Conservation (phyloP, 2,329 filamentous ascomycete genomes). For the Ceratocystis cubensis region DNA sequence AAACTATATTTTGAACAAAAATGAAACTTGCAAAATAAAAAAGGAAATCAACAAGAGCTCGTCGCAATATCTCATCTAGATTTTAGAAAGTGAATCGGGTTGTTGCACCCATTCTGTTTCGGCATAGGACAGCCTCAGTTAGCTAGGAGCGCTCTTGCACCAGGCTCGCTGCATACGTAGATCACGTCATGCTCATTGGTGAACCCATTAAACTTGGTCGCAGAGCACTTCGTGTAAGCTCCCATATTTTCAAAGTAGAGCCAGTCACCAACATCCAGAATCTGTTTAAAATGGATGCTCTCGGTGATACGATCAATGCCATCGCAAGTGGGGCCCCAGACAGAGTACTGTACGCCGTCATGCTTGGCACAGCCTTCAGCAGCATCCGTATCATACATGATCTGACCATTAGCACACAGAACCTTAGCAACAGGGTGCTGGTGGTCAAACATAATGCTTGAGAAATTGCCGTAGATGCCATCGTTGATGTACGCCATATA, state of each 20-base stretch:
- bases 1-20: slow-evolving; percentile 8
- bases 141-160: slow-evolving; percentile 53
- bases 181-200: slow-evolving; percentile 83
- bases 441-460: slow-evolving; percentile 98
- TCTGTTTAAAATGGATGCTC: slow-evolving; percentile 61
- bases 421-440: slow-evolving; percentile 81
- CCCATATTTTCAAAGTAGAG: slow-evolving; percentile 99
- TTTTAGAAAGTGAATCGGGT: not conserved
- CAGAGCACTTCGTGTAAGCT: slow-evolving; percentile 95
- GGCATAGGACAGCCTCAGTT: slow-evolving; percentile 5
- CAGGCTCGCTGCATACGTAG: slow-evolving; percentile 88
- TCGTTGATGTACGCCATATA: slow-evolving; percentile 99
- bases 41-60: slow-evolving; percentile 11
- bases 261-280: slow-evolving; percentile 90
- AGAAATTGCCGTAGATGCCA: slow-evolving; percentile 96
- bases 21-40: slow-evolving; percentile 11
- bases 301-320: slow-evolving; percentile 90
- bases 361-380: slow-evolving; percentile 33
- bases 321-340: slow-evolving; percentile 97
- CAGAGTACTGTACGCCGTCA: slow-evolving; percentile 64
- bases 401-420: slow-evolving; percentile 48
- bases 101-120: not conserved
- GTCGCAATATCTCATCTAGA: slow-evolving; percentile 1
- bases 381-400: slow-evolving; percentile 44
- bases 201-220: slow-evolving; percentile 96